phyloP scores from a whole-genome alignment of 2,329 filamentous ascomycete species.

The Ascochyta clinopodiicola region DNA sequence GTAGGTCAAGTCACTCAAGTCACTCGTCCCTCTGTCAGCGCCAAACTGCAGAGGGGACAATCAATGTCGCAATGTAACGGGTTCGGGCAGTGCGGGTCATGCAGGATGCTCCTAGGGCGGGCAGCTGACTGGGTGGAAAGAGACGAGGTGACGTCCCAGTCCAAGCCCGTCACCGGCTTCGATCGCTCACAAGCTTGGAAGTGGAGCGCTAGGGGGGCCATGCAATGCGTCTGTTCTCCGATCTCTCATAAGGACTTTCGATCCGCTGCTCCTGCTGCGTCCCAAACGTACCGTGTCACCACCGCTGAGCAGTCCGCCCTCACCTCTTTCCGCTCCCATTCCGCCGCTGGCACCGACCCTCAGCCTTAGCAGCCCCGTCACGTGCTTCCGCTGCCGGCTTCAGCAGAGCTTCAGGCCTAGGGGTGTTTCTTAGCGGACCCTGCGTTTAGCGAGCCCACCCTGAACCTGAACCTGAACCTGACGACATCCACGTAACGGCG shows the following conservation, averaged over 20 bases:
- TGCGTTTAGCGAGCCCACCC: slow-evolving; percentile 9
- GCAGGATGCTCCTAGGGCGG: slow-evolving; percentile 4
- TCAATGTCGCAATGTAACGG: slow-evolving; percentile 19
- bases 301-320: slow-evolving; percentile 7
- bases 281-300: neutral
- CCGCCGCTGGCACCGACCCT: slow-evolving; percentile 16
- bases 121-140: slow-evolving; percentile 7
- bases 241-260: slow-evolving; percentile 15
- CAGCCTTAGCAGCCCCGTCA: slow-evolving; percentile 13
- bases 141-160: slow-evolving; percentile 7
- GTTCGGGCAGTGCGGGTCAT: neutral
- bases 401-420: neutral
- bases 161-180: neutral
- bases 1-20: slow-evolving; percentile 4
- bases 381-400: slow-evolving; percentile 2
- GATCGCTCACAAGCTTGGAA: slow-evolving; percentile 5
- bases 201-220: neutral
- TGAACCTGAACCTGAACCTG: neutral
- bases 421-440: slow-evolving; percentile 4
- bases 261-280: slow-evolving; percentile 11
- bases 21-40: slow-evolving; percentile 6
- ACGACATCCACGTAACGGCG: slow-evolving; percentile 11
- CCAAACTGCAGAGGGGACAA: neutral
- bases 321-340: slow-evolving; percentile 10
- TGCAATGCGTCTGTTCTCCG: slow-evolving; percentile 5